Evolutionary conservation across 192 early-diverging fungal species (phyloP).

Genomic region (Ambispora gerdemannii): DNA sequence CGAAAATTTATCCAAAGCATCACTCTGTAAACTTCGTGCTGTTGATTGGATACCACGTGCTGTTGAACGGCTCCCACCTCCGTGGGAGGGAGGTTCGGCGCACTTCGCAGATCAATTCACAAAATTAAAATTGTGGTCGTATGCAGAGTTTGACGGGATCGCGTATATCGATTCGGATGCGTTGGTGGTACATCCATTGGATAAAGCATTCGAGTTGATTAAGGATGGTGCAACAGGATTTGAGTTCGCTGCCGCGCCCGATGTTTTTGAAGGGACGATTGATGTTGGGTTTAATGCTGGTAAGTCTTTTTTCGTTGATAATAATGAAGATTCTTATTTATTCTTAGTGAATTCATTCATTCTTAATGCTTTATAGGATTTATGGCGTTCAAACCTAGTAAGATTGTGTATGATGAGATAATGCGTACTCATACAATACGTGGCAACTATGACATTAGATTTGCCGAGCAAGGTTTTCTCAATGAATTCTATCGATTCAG

Average conservation of each 20-base stretch:
- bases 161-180: slow-evolving; percentile 14
- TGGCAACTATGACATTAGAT: not conserved
- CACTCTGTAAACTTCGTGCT: not conserved
- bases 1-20: not conserved
- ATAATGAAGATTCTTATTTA: no score
- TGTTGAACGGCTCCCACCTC: not conserved
- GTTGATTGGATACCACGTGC: not conserved
- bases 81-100: not conserved
- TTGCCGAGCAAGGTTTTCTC: slow-evolving; percentile 8
- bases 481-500: slow-evolving; percentile 16
- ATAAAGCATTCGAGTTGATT: slow-evolving; percentile 6
- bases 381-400: slow-evolving; percentile 3
- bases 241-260: slow-evolving; percentile 8
- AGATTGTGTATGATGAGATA: not conserved
- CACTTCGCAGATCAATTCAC: slow-evolving; percentile 4
- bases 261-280: not conserved
- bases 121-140: slow-evolving; percentile 13
- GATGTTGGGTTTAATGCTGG: slow-evolving; percentile 5
- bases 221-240: not conserved
- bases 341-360: no score
- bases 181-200: not conserved
- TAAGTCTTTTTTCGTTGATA: no score
- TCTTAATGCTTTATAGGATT: slow-evolving; percentile 22
- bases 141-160: not conserved
- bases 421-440: slow-evolving; percentile 3